phyloP scores from a whole-genome alignment of 1,284 basidiomycete genomes.

The Cutaneotrichosporon cavernicola region DNA sequence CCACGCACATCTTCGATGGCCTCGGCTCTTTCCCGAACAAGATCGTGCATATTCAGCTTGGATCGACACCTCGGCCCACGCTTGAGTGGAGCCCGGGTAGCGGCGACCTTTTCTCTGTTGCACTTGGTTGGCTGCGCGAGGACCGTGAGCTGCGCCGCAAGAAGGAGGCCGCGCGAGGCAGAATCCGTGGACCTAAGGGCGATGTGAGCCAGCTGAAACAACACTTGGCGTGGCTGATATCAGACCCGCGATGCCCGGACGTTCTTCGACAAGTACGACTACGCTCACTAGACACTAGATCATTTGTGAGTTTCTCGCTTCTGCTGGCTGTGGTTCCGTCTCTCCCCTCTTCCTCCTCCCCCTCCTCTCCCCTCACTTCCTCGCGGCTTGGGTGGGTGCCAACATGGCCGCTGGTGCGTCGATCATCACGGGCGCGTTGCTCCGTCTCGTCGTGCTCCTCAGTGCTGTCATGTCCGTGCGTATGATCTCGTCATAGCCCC shows the following conservation, averaged over 20 bases:
- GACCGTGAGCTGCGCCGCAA: slow-evolving; percentile 66
- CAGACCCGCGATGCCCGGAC: slow-evolving; percentile 72
- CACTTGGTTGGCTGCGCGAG: slow-evolving; percentile 78
- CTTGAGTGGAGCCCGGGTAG: slow-evolving; percentile 64
- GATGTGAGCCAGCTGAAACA: slow-evolving; percentile 56
- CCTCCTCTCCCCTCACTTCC: not conserved
- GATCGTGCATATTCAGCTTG: slow-evolving; percentile 82
- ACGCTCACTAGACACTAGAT: slow-evolving; percentile 21
- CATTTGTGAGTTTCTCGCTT: not conserved
- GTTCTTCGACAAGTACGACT: slow-evolving; percentile 79
- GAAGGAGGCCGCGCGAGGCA: slow-evolving; percentile 60
- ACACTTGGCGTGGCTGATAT: slow-evolving; percentile 14
- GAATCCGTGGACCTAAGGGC: slow-evolving; percentile 67
- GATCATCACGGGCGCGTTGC: too few relatives aligned
- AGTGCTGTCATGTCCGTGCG: too few relatives aligned
- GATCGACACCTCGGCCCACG: slow-evolving; percentile 63
- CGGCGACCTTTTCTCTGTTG: slow-evolving; percentile 65
- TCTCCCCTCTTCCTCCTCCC: not conserved
- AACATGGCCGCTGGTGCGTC: too few relatives aligned
- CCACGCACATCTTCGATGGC: slow-evolving; percentile 94
- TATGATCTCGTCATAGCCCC: not conserved
- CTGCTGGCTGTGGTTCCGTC: not conserved
- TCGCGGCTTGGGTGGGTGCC: too few relatives aligned
- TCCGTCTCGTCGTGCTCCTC: too few relatives aligned
- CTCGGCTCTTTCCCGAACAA: slow-evolving; percentile 82